phyloP scores from a whole-genome alignment of 495 filamentous ascomycete genomes.

The Penicillium ochrochloron region DNA sequence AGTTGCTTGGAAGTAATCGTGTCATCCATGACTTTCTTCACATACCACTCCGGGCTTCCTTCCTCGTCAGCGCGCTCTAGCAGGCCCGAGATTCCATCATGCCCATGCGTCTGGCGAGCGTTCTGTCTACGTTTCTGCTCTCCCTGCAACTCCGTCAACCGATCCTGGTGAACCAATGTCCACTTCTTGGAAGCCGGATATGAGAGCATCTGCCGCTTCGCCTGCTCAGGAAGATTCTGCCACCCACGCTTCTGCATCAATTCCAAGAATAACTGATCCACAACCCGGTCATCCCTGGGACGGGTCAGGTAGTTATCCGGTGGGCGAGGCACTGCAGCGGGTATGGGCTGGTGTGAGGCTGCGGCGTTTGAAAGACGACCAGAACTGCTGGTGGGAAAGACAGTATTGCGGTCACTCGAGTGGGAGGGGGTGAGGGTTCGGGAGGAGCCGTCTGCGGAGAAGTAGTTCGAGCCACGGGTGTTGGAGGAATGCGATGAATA shows the following conservation, averaged over 20 bases:
- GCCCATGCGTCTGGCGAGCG: slow-evolving; percentile 64
- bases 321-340: slow-evolving; percentile 51
- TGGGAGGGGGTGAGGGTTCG: slow-evolving; percentile 56
- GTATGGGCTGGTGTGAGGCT: slow-evolving; percentile 43
- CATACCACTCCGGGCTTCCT: slow-evolving; percentile 97
- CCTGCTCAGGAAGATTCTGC: slow-evolving; percentile 96
- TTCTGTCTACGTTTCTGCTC: slow-evolving; percentile 86
- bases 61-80: slow-evolving; percentile 84
- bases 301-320: slow-evolving; percentile 63
- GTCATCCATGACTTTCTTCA: slow-evolving; percentile 95
- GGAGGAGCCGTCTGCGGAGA: slow-evolving; percentile 67
- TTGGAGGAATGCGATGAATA: slow-evolving; percentile 64
- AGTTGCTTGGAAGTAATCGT: slow-evolving; percentile 89
- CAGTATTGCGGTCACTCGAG: slow-evolving; percentile 44
- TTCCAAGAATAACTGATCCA: slow-evolving; percentile 90
- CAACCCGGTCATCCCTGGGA: slow-evolving; percentile 80
- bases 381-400: slow-evolving; percentile 32
- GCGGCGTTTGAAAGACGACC: slow-evolving; percentile 42
- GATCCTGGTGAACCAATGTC: slow-evolving; percentile 95
- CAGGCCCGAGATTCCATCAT: slow-evolving; percentile 66
- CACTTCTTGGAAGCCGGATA: slow-evolving; percentile 95
- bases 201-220: slow-evolving; percentile 89
- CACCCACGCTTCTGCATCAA: slow-evolving; percentile 97
- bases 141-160: slow-evolving; percentile 88
- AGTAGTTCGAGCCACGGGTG: slow-evolving; percentile 65